Evolutionary conservation across 176 grass and related monocot genomes (phyloP), one percentile per base, ranked within the genome.

Genomic region (Zoysia japonica): DNA sequence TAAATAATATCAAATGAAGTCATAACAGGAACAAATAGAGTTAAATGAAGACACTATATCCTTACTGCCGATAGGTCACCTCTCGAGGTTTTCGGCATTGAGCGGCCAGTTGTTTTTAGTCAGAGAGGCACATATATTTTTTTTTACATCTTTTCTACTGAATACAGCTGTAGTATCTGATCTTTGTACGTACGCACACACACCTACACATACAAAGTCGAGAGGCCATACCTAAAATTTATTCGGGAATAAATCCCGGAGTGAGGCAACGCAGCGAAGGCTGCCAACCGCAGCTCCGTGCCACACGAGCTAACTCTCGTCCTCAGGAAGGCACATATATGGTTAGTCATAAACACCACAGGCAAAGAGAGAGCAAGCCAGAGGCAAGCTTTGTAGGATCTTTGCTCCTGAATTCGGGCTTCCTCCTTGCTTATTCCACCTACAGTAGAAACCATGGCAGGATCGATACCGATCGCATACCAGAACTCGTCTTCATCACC

Each of bases 381-480:
- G 28, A 28, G 45, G 20, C 55, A 16, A 48, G 7, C n/a, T 52
- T 20, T 15, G 11, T 9, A 62, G 16, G 35, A 81, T 15, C 46
- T 74, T 50, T 66, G 28, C 9, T 12, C 7, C 1, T 1, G 49
- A 60, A 10, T 41, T 70, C 37, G 52, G 54, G 15, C 7, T 53
- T 48, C 12, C 10, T 73, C 68, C 17, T 65, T 47, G 65, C 50
- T 3, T 7, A 14, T 5, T 55, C 2, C 55, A 38, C 56, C 20
- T 38, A 6, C 60, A 42, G 79, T 12, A 9, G 0, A 10, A 9
- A 47, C 42, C 60, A 80, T 80, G 85, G 78, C 71, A 47, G 62
- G 71, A 38, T 53, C 16, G 40, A 6, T 87, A 28, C 5, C 78
- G 16, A 17, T 83, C 0, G 87, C 84, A 2, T 90, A 93, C 85